Evolutionary conservation across 371 early-diverging fungal species (phyloP), one percentile per base, ranked within the genome.

Genomic region (Lichtheimia corymbifera): DNA sequence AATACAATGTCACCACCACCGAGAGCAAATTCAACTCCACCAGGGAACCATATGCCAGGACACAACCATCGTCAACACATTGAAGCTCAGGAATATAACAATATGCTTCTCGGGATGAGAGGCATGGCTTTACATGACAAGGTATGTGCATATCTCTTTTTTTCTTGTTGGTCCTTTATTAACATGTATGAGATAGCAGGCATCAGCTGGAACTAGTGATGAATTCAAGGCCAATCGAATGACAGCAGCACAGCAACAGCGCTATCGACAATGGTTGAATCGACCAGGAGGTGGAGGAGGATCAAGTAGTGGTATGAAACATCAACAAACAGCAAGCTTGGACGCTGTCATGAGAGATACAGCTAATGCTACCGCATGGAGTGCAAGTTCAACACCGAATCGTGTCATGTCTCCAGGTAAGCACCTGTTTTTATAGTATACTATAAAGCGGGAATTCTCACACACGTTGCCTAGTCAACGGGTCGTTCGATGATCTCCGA

Each of bases 1-100:
- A 64, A 57, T 63, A 61, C 52, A 66, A 68, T 20, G 68, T 73
- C 58, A 4, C 77, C 73, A 51, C 70, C 74, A 53, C 73, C 70
- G 53, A 65, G 77, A 54, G 71, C 77, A 28, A 77, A 73, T 59
- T 77, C 77, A 9, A 77, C 77, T 53, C 77, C 77, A 42, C 77
- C 77, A 55, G 58, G 67, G 18, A 67, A 67, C 52, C 67, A 65
- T 30, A 51, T 69, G 50, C 63, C 60, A 47, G 66, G 64, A 14
- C 40, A 59, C n/a, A n/a, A n/a, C 12, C 44, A 17, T 45, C 40
- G 20, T 43, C 51, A 28, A 18, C 20, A 14, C 12, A 25, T 17
- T 7, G n/a, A 22, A 20, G 59, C 56, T n/a, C 58, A 72, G 17
- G 73, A 73, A 11, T 73, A 70, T 41, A 59, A 27, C 17, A 62